Evolutionary conservation across 352 stramenopile genomes (phyloP).

Genomic region (Globisporangium barbulae): DNA sequence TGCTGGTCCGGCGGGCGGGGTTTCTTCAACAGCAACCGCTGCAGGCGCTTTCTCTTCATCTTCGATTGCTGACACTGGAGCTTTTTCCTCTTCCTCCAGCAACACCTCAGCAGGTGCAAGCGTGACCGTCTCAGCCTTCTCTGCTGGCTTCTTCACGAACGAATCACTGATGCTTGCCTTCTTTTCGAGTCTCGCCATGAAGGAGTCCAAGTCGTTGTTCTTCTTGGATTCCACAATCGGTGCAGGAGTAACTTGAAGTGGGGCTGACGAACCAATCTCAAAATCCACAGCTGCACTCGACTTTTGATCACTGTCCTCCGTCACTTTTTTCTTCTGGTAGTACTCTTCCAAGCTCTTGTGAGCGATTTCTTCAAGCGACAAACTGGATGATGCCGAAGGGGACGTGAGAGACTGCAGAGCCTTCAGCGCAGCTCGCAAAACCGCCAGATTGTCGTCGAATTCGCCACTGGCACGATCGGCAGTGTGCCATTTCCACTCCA

Average conservation of each 20-base stretch:
- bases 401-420: conserved; percentile 54
- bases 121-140: conserved; percentile 10
- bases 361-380: conserved; percentile 55
- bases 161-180: conserved; percentile 38
- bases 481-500: conserved; percentile 84
- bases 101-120: not conserved
- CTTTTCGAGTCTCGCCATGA: conserved; percentile 53
- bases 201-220: conserved; percentile 35
- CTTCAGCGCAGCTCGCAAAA: conserved; percentile 57
- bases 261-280: not conserved
- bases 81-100: conserved; percentile 26
- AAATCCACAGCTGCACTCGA: not conserved
- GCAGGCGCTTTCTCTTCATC: conserved; percentile 7
- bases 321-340: conserved; percentile 24
- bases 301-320: not conserved
- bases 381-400: conserved; percentile 29
- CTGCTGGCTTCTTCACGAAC: conserved; percentile 18
- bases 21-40: conserved; percentile 15
- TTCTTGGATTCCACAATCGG: conserved; percentile 1
- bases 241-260: conserved; percentile 14
- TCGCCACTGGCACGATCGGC: conserved; percentile 50
- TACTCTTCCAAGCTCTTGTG: conserved; percentile 34
- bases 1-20: conserved; percentile 23
- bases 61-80: conserved; percentile 1
- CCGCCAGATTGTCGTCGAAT: conserved; percentile 68